Evolutionary conservation across 371 early-diverging fungal species (phyloP).

Genomic region (Paraphysoderma sedebokerense): DNA sequence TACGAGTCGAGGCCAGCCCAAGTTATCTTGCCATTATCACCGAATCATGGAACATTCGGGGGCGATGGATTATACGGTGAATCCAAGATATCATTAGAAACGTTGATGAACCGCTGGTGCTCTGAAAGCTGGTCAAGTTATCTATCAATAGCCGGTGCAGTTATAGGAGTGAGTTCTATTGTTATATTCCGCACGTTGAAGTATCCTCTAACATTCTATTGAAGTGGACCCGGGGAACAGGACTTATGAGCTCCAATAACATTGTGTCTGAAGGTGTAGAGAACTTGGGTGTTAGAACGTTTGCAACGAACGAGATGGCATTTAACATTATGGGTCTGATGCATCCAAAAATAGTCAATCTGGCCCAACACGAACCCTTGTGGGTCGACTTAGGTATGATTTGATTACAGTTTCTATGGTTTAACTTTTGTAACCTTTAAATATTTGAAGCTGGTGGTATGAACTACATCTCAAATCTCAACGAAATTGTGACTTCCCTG

Average conservation of each 20-base stretch:
- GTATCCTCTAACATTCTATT: conserved; percentile 1
- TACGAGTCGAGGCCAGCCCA: conserved; percentile 78
- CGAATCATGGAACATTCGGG: conserved; percentile 92
- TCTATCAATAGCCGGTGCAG: conserved; percentile 77
- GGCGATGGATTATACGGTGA: conserved; percentile 86
- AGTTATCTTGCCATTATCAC: conserved; percentile 81
- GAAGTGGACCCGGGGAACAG: conserved; percentile 89
- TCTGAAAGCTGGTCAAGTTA: conserved; percentile 82
- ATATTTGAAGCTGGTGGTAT: conserved; percentile 90
- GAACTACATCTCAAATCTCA: conserved; percentile 60
- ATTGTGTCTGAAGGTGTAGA: conserved; percentile 83
- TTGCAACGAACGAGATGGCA: conserved; percentile 84
- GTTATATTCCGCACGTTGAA: background rate
- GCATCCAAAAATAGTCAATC: conserved; percentile 63
- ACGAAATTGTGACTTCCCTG: conserved; percentile 50
- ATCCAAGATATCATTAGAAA: conserved; percentile 84
- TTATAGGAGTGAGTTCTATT: conserved; percentile 44
- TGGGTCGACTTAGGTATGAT: conserved; percentile 91
- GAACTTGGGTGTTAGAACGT: conserved; percentile 77
- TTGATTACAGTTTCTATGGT: no score
- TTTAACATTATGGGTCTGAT: conserved; percentile 84
- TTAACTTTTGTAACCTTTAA: no score
- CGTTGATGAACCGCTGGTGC: conserved; percentile 79
- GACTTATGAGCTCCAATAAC: conserved; percentile 85
- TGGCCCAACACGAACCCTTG: conserved; percentile 64